These are phyloP conservation scores for Hirschfeldia incana DNA, from an alignment of 345 rosid genomes.

Conservation along the genomic window DNA sequence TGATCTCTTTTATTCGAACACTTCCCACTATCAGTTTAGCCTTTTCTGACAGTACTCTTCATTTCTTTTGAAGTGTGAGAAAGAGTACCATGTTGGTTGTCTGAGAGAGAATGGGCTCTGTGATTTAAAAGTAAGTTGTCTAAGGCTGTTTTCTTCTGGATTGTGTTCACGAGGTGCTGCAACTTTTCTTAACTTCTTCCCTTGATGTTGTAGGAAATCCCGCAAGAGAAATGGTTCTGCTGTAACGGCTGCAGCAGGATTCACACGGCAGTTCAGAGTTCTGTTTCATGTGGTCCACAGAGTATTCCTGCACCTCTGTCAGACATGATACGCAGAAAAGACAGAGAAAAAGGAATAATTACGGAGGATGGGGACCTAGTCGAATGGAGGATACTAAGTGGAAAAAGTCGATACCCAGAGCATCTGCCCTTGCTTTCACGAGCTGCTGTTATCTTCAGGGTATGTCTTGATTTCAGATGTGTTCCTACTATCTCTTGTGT, in stretches of 20 bases:
- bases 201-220: conserved; percentile 62
- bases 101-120: conserved; percentile 69
- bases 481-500: not conserved
- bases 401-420: conserved; percentile 69
- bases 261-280: conserved; percentile 55
- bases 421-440: conserved; percentile 73
- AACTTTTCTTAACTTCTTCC: conserved; percentile 18
- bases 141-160: conserved; percentile 2
- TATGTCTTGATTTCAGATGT: conserved; percentile 41
- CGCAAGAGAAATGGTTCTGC: conserved; percentile 87
- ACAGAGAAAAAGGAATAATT: conserved; percentile 67
- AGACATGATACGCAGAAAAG: conserved; percentile 61
- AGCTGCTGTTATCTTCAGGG: conserved; percentile 87
- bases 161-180: conserved; percentile 18
- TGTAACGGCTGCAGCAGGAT: conserved; percentile 75
- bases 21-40: not conserved
- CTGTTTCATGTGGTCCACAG: conserved; percentile 64
- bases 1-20: conserved; percentile 3
- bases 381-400: conserved; percentile 78
- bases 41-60: conserved; percentile 31
- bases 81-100: conserved; percentile 96
- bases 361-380: conserved; percentile 47
- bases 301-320: conserved; percentile 51
- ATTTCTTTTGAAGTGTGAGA: conserved; percentile 72
- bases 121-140: conserved; percentile 75